Conservation (phyloP, 768 basidiomycete species). For the Tulasnella sp. region DNA sequence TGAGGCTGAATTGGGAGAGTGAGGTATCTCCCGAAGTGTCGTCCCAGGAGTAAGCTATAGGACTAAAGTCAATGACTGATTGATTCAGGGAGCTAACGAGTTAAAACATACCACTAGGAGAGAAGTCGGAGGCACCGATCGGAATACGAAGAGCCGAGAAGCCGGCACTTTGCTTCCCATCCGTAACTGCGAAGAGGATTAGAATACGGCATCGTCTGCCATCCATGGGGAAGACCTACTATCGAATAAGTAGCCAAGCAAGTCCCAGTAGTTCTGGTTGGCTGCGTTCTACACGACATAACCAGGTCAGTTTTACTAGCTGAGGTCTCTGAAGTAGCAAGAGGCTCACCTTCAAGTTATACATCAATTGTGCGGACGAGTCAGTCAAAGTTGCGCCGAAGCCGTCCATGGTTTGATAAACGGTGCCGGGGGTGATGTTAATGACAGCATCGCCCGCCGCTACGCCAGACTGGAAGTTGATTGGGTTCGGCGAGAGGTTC, state of each 20-base stretch:
- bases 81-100: not conserved
- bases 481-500: constrained; percentile 27
- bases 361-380: constrained; percentile 50
- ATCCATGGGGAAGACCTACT: constrained; percentile 19
- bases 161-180: constrained; percentile 52
- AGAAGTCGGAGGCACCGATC: constrained; percentile 66
- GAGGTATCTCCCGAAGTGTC: constrained; percentile 50
- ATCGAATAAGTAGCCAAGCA: constrained; percentile 50
- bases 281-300: constrained; percentile 33
- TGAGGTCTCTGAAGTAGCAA: not conserved
- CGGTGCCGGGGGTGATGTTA: constrained; percentile 39
- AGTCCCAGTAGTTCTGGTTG: constrained; percentile 42
- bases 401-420: constrained; percentile 54
- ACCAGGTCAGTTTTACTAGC: not conserved
- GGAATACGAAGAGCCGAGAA: constrained; percentile 58
- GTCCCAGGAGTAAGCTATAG: constrained; percentile 49
- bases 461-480: constrained; percentile 50
- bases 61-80: not conserved
- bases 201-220: not conserved
- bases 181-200: constrained; percentile 31
- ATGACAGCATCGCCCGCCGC: constrained; percentile 50
- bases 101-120: constrained; percentile 33
- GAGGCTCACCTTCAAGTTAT: constrained; percentile 47
- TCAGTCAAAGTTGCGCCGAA: constrained; percentile 45
- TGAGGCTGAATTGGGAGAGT: constrained; percentile 45